These are phyloP conservation scores for Pleomassaria siparia DNA, from an alignment of 2,329 filamentous ascomycete species.

Conservation along the genomic window DNA sequence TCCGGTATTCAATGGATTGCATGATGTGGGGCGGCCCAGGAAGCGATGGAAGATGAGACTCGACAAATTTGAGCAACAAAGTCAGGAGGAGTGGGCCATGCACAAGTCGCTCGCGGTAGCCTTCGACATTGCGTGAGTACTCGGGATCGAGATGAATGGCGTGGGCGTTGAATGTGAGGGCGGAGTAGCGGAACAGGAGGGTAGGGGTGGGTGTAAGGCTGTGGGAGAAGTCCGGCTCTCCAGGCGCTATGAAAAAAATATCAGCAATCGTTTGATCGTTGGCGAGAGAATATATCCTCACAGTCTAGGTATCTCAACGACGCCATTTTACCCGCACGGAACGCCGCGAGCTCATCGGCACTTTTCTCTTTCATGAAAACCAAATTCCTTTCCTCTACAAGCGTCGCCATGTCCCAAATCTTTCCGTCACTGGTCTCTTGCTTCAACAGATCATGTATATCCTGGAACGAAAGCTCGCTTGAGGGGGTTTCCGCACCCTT, in stretches of 20 bases:
- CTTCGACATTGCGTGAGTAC: constrained; percentile 72
- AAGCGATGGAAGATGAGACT: constrained; percentile 50
- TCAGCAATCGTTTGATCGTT: constrained; percentile 12
- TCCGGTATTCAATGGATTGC: constrained; percentile 70
- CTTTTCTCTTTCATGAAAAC: constrained; percentile 63
- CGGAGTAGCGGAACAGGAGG: constrained; percentile 87
- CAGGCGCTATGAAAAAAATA: constrained; percentile 45
- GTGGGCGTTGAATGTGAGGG: constrained; percentile 88
- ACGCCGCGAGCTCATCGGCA: constrained; percentile 38
- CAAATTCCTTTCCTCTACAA: constrained; percentile 63
- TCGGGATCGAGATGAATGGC: constrained; percentile 79
- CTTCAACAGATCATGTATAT: constrained; percentile 1
- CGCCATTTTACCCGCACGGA: constrained; percentile 27
- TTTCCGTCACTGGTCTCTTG: constrained; percentile 10
- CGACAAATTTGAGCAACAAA: constrained; percentile 71
- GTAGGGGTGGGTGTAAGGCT: constrained; percentile 65
- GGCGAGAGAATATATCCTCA: constrained; percentile 16
- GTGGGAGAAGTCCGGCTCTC: constrained; percentile 58
- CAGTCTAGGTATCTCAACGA: constrained; percentile 42
- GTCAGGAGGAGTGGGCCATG: constrained; percentile 83
- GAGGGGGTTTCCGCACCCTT: background rate
- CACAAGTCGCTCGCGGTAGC: constrained; percentile 73
- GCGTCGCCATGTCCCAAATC: constrained; percentile 36
- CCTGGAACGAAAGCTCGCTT: background rate
- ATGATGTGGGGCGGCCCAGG: constrained; percentile 44